These are phyloP conservation scores for Rosa chinensis DNA, from an alignment of 306 rosid species.

Conservation along the genomic window DNA sequence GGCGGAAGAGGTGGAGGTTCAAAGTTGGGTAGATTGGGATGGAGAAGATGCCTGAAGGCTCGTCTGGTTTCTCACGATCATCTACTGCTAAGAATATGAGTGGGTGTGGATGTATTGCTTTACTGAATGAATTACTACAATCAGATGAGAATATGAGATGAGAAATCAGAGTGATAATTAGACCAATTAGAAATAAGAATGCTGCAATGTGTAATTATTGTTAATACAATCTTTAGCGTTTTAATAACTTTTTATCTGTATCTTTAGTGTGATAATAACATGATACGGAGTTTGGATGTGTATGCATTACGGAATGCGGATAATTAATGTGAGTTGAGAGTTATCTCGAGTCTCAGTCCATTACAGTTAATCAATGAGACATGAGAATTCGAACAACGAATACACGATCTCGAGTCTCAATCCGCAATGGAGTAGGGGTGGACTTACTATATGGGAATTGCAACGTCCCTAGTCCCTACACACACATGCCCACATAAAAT, in stretches of 20 bases:
- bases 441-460: not conserved
- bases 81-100: not conserved
- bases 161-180: not conserved
- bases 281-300: not conserved
- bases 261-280: not conserved
- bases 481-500: not conserved
- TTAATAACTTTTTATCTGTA: not conserved
- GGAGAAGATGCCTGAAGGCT: constrained; percentile 1
- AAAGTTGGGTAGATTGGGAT: constrained; percentile 30
- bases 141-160: not conserved
- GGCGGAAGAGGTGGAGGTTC: constrained; percentile 16
- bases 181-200: not conserved
- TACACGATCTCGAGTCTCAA: not conserved
- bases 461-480: not conserved
- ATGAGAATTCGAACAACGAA: not conserved
- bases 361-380: not conserved
- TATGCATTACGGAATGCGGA: not conserved
- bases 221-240: not conserved
- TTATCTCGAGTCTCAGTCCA: not conserved
- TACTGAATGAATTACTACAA: not conserved
- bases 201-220: not conserved
- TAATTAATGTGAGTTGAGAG: not conserved
- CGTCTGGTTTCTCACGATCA: not conserved
- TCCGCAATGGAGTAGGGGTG: not conserved
- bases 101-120: not conserved